Evolutionary conservation across 148 eudicot genomes (phyloP).

Genomic region (Fagopyrum esculentum): DNA sequence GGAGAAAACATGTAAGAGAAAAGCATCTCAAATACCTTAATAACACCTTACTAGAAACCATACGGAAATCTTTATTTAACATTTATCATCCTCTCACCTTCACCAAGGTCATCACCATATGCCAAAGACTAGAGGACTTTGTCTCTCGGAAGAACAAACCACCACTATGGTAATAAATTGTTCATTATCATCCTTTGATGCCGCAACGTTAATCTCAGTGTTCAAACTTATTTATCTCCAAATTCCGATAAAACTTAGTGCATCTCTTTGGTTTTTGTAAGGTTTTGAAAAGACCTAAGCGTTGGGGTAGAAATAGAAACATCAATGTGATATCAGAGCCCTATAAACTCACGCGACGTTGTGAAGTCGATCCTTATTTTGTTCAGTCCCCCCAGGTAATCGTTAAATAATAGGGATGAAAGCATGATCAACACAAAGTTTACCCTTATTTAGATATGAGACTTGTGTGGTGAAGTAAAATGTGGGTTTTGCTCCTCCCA

Average conservation of each 20-base stretch:
- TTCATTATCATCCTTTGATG: background rate
- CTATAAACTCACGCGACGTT: slow-evolving; percentile 50
- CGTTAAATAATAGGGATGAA: background rate
- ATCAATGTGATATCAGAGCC: slow-evolving; percentile 60
- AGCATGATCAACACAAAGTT: background rate
- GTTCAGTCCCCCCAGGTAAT: slow-evolving; percentile 79
- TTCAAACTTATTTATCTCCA: background rate
- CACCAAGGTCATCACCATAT: slow-evolving; percentile 55
- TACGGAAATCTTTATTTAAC: background rate
- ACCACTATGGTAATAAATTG: slow-evolving; percentile 39
- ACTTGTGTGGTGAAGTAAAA: background rate
- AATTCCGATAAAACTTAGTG: background rate
- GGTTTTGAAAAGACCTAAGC: slow-evolving; percentile 48
- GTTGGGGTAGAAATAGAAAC: slow-evolving; percentile 42
- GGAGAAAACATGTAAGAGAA: slow-evolving; percentile 17
- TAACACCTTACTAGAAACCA: background rate
- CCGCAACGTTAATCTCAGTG: background rate
- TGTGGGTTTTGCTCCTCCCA: slow-evolving; percentile 13
- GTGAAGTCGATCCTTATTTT: slow-evolving; percentile 75
- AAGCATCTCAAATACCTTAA: background rate
- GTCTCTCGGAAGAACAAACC: slow-evolving; percentile 64
- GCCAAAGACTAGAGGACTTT: slow-evolving; percentile 72
- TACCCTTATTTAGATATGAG: background rate
- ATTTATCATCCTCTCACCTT: background rate
- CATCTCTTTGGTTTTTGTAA: background rate